A percentile compares a stretch with the other conserved stretches of the same genome.
These are phyloP conservation scores for Fraxinus albicans DNA, from an alignment of 305 asterid species.

Conservation along the genomic window DNA sequence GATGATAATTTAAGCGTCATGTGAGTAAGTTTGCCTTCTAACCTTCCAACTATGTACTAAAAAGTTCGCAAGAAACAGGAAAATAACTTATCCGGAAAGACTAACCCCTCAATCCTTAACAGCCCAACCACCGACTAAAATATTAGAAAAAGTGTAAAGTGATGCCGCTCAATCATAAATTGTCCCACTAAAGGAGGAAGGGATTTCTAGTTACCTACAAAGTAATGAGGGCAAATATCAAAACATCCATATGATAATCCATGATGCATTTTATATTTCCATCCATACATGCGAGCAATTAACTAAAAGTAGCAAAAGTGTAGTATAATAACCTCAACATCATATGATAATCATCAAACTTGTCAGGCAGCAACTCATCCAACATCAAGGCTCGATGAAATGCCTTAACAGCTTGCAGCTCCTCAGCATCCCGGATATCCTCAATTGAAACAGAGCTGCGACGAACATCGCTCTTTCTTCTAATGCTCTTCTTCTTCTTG, in stretches of 20 bases:
- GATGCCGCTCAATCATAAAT: conserved; percentile 1
- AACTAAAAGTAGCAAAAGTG: not conserved
- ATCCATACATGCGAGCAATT: not conserved
- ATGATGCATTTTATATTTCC: conserved; percentile 4
- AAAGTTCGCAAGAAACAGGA: not conserved
- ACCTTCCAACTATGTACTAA: not conserved
- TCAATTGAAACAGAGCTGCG: conserved; percentile 56
- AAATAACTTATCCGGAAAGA: not conserved
- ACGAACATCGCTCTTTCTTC: conserved; percentile 40
- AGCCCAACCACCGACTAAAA: not conserved
- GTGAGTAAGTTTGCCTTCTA: not conserved
- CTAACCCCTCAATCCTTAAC: conserved; percentile 3
- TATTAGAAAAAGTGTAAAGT: not conserved
- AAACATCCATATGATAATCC: not conserved
- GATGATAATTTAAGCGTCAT: not conserved
- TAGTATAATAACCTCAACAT: conserved; percentile 66
- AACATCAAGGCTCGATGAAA: conserved; percentile 79
- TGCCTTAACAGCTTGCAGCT: conserved; percentile 81
- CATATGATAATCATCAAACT: conserved; percentile 90
- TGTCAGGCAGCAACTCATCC: conserved; percentile 84
- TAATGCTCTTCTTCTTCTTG: conserved; percentile 38
- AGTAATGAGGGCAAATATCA: not conserved
- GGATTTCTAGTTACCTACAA: conserved; percentile 1
- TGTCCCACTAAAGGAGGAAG: conserved; percentile 2
- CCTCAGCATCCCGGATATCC: conserved; percentile 92